Evolutionary conservation across 2,329 filamentous ascomycete species (phyloP).

Genomic region (Beauveria medogensis): DNA sequence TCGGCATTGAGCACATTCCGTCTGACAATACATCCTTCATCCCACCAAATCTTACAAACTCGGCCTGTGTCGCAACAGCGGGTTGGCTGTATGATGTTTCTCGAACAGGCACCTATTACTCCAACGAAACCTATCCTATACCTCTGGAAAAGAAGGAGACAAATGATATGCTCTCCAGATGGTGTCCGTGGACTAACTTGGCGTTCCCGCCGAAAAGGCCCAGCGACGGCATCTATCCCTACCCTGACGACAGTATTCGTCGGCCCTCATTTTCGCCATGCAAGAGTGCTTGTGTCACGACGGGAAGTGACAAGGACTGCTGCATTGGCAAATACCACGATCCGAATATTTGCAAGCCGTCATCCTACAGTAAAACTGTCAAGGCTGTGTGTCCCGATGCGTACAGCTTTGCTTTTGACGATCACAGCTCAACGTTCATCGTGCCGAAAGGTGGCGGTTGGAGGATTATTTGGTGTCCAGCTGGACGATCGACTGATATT

Average conservation of each 20-base stretch:
- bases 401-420: constrained; percentile 67
- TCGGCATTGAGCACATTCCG: constrained; percentile 54
- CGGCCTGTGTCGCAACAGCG: constrained; percentile 65
- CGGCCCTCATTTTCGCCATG: constrained; percentile 71
- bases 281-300: constrained; percentile 66
- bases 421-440: constrained; percentile 52
- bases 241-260: constrained; percentile 66
- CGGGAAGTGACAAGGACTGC: constrained; percentile 60
- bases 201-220: constrained; percentile 59
- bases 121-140: constrained; percentile 57
- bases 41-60: constrained; percentile 68
- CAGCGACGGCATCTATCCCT: constrained; percentile 69
- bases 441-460: constrained; percentile 64
- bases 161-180: constrained; percentile 49
- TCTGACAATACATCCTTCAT: constrained; percentile 57
- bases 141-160: constrained; percentile 56
- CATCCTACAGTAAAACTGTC: constrained; percentile 58
- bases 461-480: constrained; percentile 70
- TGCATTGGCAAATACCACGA: constrained; percentile 63
- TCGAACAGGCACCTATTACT: constrained; percentile 48
- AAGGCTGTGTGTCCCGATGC: constrained; percentile 77
- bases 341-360: constrained; percentile 55
- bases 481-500: constrained; percentile 51
- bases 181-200: constrained; percentile 78
- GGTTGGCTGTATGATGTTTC: constrained; percentile 51